Evolutionary conservation across 169 alveolate genomes (phyloP).

Genomic region (Eimeria falciformis): DNA sequence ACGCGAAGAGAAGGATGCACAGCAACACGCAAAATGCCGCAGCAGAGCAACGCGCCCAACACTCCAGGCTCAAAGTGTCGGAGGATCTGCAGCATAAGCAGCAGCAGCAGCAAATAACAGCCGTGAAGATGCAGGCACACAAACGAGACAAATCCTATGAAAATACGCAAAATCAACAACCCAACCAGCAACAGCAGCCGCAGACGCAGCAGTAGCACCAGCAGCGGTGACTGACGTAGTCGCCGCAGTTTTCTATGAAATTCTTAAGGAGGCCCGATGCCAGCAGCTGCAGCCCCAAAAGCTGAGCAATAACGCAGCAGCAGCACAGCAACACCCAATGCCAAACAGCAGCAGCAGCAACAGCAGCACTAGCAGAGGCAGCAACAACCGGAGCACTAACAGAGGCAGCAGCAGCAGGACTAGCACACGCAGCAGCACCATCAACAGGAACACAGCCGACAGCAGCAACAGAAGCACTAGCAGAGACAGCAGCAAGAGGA

Average conservation of each 20-base stretch:
- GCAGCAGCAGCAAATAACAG: constrained; percentile 22
- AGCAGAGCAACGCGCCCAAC: constrained; percentile 2
- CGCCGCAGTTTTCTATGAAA: constrained; percentile 64
- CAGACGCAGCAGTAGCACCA: not conserved
- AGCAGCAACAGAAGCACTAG: too few species aligned
- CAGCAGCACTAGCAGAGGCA: not conserved
- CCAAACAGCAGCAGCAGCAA: not conserved
- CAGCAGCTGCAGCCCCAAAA: constrained; percentile 21
- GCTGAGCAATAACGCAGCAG: not conserved
- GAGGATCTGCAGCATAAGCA: constrained; percentile 59
- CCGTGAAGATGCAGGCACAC: not conserved
- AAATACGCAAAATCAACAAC: constrained; percentile 4
- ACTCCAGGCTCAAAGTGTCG: constrained; percentile 29
- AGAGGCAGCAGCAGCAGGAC: not conserved
- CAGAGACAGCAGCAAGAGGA: too few species aligned
- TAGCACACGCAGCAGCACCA: constrained; percentile 27
- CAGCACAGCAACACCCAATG: not conserved
- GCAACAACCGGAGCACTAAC: not conserved
- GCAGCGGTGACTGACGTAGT: constrained; percentile 34
- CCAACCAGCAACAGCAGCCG: not conserved
- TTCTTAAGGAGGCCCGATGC: constrained; percentile 62
- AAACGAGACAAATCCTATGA: not conserved
- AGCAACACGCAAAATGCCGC: constrained; percentile 46
- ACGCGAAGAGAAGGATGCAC: constrained; percentile 63
- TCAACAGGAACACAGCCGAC: not conserved